Base-by-base conservation (phyloP, 768 basidiomycete genomes). In the Scleroderma bovista region DNA sequence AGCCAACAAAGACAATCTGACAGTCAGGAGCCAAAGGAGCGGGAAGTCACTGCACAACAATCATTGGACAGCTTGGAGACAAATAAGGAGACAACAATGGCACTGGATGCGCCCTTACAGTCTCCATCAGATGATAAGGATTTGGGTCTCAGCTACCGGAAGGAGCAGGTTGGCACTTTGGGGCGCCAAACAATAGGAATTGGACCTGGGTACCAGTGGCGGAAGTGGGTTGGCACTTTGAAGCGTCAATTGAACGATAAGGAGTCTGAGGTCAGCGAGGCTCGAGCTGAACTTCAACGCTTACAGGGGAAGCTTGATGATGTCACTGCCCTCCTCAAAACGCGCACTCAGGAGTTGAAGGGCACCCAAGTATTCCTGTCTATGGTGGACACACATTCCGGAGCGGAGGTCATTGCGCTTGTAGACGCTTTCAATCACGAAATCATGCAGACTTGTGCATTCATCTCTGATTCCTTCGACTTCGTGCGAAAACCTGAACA, bases 341-440 rank as follows among this genome's bases (percentile, higher is more conserved):
- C 67, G 0, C 65, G 66, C 12, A 72, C 65, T 6, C 60, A 60
- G 6, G 76, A 78, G 52, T 53, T 78, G 7, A 69, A 68, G n/a
- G 68, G 64, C 1, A 70, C 71, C 0, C 73, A 75, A 45, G 59
- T 65, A 7, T 78, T 73, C 57, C 59, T 78, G 59, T 70, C 69
- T 2, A 75, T 69, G 33, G 63, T 69, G 16, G 77, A 79, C 46
- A 53, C 56, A 1, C 64, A 73, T 48, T 74, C 78, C 0, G 74
- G 70, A 1, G 69, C 71, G 0, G 77, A 79, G 9, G 69, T 77
- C 44, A 67, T 69, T 10, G n/a, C 59, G 0, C 48, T 66, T 3
- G 60, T 74, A 31, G 70, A 77, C 23, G 60, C 64, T 0, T 57
- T 79, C 51, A 79, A 80, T 53, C 60, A 64, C 20, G 78, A 80